phyloP scores from a whole-genome alignment of 192 early-diverging fungal genomes.

The Phycomyces nitens region DNA sequence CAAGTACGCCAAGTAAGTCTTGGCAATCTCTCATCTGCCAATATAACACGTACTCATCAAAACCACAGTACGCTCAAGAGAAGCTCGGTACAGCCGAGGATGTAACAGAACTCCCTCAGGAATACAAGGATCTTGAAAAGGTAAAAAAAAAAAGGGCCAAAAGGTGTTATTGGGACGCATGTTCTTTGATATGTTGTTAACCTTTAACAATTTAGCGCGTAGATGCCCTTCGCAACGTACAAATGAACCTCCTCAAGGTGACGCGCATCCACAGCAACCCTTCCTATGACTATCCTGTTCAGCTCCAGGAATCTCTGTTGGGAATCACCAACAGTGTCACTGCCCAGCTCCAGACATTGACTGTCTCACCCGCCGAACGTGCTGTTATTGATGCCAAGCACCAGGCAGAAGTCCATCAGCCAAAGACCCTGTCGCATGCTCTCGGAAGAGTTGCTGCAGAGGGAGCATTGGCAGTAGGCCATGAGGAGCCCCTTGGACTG shows the following conservation, averaged over 20 bases:
- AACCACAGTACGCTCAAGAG: constrained; percentile 81
- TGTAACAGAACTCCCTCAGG: constrained; percentile 88
- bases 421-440: constrained; percentile 70
- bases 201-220: constrained; percentile 56
- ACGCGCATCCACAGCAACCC: constrained; percentile 68
- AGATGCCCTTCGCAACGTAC: constrained; percentile 66
- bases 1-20: constrained; percentile 51
- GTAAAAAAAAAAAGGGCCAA: constrained; percentile 50
- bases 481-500: constrained; percentile 83
- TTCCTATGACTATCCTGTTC: constrained; percentile 75
- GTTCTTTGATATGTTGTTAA: background rate
- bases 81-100: constrained; percentile 76
- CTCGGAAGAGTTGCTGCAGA: constrained; percentile 66
- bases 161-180: too few relatives aligned
- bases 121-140: constrained; percentile 90
- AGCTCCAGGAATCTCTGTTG: constrained; percentile 63
- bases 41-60: constrained; percentile 3
- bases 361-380: constrained; percentile 45
- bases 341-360: constrained; percentile 55
- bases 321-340: constrained; percentile 70
- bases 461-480: constrained; percentile 62
- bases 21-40: background rate
- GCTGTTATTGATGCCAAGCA: constrained; percentile 35
- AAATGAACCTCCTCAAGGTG: constrained; percentile 69
- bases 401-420: constrained; percentile 36